Evolutionary conservation across 192 early-diverging fungal genomes (phyloP).

Genomic region (Gaertneriomyces semiglobifer): DNA sequence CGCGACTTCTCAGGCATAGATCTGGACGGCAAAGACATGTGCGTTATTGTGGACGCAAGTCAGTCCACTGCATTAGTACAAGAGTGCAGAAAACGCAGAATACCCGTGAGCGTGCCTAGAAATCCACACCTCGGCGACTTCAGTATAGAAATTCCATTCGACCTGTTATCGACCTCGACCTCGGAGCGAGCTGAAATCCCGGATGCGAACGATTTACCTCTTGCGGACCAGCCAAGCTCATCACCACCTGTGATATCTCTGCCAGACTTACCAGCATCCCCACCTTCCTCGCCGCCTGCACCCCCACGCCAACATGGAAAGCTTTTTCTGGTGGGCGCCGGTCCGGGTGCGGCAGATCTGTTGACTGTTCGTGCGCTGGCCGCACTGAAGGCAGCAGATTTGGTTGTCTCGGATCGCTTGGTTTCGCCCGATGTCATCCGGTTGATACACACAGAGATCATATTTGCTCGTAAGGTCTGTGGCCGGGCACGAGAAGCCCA

Average conservation of each 20-base stretch:
- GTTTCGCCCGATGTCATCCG: constrained; percentile 40
- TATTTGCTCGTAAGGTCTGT: constrained; percentile 54
- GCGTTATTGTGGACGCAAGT: constrained; percentile 61
- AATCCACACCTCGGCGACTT: constrained; percentile 88
- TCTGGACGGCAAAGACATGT: constrained; percentile 36
- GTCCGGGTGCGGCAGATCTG: constrained; percentile 80
- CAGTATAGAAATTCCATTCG: constrained; percentile 87
- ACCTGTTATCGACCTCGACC: constrained; percentile 88
- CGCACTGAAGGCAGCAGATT: constrained; percentile 64
- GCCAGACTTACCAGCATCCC: not conserved
- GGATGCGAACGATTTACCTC: constrained; percentile 49
- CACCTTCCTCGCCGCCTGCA: constrained; percentile 9
- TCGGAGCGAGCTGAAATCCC: constrained; percentile 72
- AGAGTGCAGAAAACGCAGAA: constrained; percentile 58
- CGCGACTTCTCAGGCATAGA: constrained; percentile 45
- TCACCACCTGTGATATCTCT: not conserved
- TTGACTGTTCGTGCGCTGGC: constrained; percentile 54
- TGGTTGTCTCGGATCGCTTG: constrained; percentile 73
- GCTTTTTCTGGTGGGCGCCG: constrained; percentile 72
- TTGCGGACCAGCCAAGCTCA: constrained; percentile 15
- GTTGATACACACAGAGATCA: constrained; percentile 54
- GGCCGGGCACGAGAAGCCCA: constrained; percentile 70
- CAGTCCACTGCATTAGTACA: constrained; percentile 55
- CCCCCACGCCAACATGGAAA: constrained; percentile 7
- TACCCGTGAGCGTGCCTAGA: constrained; percentile 87